Base-by-base conservation (phyloP, 2,329 filamentous ascomycete genomes). In the Cephalotrichum gorgonifer region DNA sequence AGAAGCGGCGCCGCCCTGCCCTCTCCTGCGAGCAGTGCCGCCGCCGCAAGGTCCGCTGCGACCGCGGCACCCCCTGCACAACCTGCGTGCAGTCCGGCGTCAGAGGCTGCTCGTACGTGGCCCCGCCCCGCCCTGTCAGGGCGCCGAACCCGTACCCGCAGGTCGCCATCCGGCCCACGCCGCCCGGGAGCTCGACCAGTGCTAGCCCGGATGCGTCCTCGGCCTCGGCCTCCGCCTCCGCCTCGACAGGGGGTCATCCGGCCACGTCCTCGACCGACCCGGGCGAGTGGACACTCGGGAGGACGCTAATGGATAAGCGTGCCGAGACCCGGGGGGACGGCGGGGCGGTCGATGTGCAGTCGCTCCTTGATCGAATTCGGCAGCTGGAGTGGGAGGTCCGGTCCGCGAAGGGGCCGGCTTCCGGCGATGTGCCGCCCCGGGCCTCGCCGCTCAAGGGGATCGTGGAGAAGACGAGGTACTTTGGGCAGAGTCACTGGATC, bases 11-110 rank as follows among this genome's bases (percentile, higher is more conserved):
- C 47, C 61, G 65, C 17, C 67, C 66, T 30, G 62, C 69, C 3
- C 60, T 72, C 28, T 78, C 78, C 2, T 82, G 78, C 58, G 64
- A 71, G 54, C 67, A 78, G 39, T 84, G 81, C 56, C 69, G 79
- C 41, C 71, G 64, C 49, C 75, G 78, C 38, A 85, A 84, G 60
- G 75, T 83, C 51, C 71, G 73, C 43, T 84, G 80, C 57, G 75
- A 84, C 56, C 74, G 76, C 44, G 72, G 73, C 51, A 61, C 64
- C 6, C 81, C 81, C 1, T 84, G 80, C 56, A 71, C 67, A 51
- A 78, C 80, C 51, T 84, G 81, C 56, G 51, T 74, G n/a, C 73
- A 74, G 53, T 75, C 76, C 22, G 72, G 72, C 54, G 75, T 73
- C 38, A 67, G 71, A 6, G 67, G 67, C 20, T 84, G 81, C 56